These are phyloP conservation scores for Neurospora sp. DNA, from an alignment of 495 filamentous ascomycete species.

Conservation along the genomic window DNA sequence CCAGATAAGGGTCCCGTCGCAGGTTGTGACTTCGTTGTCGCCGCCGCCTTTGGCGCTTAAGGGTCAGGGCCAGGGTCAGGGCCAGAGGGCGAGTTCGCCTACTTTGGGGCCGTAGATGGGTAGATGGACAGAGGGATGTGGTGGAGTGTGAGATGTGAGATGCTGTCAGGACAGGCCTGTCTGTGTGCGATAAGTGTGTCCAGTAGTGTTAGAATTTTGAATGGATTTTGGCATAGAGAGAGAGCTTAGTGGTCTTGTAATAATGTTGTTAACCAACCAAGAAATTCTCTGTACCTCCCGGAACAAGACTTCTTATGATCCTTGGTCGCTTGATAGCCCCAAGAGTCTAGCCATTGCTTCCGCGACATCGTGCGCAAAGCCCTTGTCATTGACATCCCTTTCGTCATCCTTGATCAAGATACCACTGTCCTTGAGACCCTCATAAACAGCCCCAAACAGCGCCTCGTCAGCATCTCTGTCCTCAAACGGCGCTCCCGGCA, in stretches of 20 bases:
- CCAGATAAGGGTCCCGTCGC: neutral
- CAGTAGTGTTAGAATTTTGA: neutral
- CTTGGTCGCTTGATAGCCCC: neutral
- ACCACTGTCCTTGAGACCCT: conserved; percentile 20
- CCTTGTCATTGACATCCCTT: conserved; percentile 29
- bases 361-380: conserved; percentile 34
- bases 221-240: neutral
- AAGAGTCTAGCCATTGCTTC: conserved; percentile 15
- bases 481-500: conserved; percentile 24
- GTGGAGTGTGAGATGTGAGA: neutral
- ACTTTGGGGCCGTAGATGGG: neutral
- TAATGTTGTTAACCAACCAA: neutral
- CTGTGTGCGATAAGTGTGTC: neutral
- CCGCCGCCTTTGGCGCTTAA: neutral
- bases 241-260: neutral
- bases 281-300: neutral
- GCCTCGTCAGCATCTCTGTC: conserved; percentile 25
- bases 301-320: neutral
- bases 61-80: neutral
- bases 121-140: neutral
- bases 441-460: conserved; percentile 34
- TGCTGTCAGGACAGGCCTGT: neutral
- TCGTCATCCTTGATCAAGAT: conserved; percentile 28
- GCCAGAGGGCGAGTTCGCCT: neutral
- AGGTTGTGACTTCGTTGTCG: neutral